A percentile compares a stretch with the other conserved stretches of the same genome.
Conservation (phyloP, 768 basidiomycete genomes). For the Hortiboletus flavorubellus region DNA sequence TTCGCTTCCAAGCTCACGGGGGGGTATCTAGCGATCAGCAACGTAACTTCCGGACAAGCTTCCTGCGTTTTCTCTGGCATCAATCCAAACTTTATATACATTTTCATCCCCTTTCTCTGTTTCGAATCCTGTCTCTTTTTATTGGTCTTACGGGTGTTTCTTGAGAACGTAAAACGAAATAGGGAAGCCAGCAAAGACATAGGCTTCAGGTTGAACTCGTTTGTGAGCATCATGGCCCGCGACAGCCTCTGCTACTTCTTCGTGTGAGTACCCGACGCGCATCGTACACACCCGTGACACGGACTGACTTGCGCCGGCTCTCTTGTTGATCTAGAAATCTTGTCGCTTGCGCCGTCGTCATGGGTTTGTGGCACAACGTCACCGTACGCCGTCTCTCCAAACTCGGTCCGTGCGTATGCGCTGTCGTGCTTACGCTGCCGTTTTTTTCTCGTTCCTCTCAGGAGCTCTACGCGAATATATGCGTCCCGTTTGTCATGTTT, state of each 20-base stretch:
- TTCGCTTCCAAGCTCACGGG: neutral
- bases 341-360: conserved; percentile 20
- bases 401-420: neutral
- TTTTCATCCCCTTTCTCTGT: conserved; percentile 30
- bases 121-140: conserved; percentile 29
- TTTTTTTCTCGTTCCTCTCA: neutral
- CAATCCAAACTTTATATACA: conserved; percentile 19
- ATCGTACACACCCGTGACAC: neutral
- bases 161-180: conserved; percentile 7
- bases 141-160: conserved; percentile 18
- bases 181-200: neutral
- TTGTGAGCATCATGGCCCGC: conserved; percentile 23
- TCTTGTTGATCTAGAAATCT: conserved; percentile 20
- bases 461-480: conserved; percentile 29
- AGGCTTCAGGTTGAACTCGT: conserved; percentile 14
- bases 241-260: conserved; percentile 33
- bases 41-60: neutral
- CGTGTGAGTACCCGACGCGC: conserved; percentile 18
- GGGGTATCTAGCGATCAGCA: conserved; percentile 7
- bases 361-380: conserved; percentile 26
- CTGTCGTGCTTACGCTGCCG: neutral
- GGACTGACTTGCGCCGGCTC: neutral
- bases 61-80: conserved; percentile 26
- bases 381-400: conserved; percentile 16
- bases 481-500: conserved; percentile 30